Percentiles rank a stretch among this genome's conserved stretches.
Conservation (phyloP, 176 grass and related monocot species). For the Oryza punctata region DNA sequence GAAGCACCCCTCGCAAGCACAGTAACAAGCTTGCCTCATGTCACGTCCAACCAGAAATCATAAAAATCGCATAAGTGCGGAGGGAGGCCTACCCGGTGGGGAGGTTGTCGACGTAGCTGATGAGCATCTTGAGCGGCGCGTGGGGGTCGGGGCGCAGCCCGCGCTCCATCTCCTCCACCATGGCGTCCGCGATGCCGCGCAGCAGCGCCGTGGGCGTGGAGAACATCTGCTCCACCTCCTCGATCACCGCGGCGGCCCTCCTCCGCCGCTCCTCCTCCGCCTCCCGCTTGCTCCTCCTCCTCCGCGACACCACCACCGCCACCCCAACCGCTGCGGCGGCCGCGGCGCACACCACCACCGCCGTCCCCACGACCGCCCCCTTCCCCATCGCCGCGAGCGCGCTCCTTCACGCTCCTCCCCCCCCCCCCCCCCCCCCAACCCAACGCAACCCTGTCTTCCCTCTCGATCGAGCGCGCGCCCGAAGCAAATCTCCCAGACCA, state of each 20-base stretch:
- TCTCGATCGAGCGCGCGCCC: conserved; percentile 23
- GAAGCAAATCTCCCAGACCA: background rate
- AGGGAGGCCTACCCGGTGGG: conserved; percentile 67
- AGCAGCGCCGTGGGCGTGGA: conserved; percentile 73
- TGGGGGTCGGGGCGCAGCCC: conserved; percentile 66
- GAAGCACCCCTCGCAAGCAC: background rate
- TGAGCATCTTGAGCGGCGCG: conserved; percentile 80
- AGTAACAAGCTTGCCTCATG: background rate
- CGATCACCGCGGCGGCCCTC: conserved; percentile 44
- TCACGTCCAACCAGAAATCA: background rate
- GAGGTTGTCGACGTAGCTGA: conserved; percentile 91
- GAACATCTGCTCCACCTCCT: conserved; percentile 66
- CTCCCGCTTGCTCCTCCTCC: conserved; percentile 31
- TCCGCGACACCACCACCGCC: conserved; percentile 52
- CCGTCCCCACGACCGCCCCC: conserved; percentile 50
- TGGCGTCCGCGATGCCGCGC: conserved; percentile 80
- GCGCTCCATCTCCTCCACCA: conserved; percentile 85
- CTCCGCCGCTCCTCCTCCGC: conserved; percentile 45
- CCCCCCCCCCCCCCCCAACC: too few relatives aligned
- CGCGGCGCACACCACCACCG: conserved; percentile 62
- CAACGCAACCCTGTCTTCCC: background rate
- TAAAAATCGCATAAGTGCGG: background rate
- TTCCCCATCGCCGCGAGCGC: conserved; percentile 53
- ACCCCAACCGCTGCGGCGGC: conserved; percentile 65
- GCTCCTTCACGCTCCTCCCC: background rate